These are phyloP conservation scores for Wallacemonas sp. DNA, from an alignment of 208 protist genomes.

Conservation along the genomic window DNA sequence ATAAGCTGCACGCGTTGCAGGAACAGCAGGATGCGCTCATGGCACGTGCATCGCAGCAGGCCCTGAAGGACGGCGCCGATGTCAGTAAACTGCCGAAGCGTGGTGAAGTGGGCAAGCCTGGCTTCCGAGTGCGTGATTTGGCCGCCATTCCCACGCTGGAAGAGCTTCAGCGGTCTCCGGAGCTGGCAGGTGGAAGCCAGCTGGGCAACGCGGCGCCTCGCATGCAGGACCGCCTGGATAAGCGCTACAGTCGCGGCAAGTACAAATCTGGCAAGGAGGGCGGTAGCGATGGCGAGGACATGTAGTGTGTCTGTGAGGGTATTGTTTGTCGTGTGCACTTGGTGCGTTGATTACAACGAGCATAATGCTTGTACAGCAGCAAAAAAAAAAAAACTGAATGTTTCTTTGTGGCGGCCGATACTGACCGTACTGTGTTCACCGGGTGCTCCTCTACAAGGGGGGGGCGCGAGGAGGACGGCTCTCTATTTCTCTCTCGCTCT, in stretches of 20 bases:
- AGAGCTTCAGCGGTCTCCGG: constrained; percentile 52
- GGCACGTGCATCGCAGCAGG: constrained; percentile 27
- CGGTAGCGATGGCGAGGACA: constrained; percentile 44
- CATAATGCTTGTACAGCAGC: background rate
- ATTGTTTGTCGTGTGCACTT: background rate
- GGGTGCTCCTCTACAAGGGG: too few species aligned
- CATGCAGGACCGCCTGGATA: constrained; percentile 55
- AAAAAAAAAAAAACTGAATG: background rate
- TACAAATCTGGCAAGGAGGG: constrained; percentile 54
- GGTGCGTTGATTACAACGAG: background rate
- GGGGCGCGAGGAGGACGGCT: too few species aligned
- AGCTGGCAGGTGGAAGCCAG: constrained; percentile 46
- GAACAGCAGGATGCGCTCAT: constrained; percentile 70
- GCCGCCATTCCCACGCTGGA: constrained; percentile 53
- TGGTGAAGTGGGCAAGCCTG: constrained; percentile 44
- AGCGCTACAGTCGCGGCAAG: constrained; percentile 61
- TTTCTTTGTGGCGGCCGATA: too few species aligned
- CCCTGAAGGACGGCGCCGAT: constrained; percentile 35
- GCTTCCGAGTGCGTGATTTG: constrained; percentile 59
- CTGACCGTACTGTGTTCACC: too few species aligned
- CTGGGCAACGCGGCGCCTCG: constrained; percentile 25
- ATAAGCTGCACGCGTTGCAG: constrained; percentile 76
- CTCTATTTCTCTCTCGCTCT: too few species aligned
- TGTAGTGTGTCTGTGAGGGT: constrained; percentile 24
- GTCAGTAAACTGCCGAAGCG: constrained; percentile 29